Percentiles rank a stretch among this genome's conserved stretches.
Conservation (phyloP, 768 basidiomycete species). For the Leccinum boreale region DNA sequence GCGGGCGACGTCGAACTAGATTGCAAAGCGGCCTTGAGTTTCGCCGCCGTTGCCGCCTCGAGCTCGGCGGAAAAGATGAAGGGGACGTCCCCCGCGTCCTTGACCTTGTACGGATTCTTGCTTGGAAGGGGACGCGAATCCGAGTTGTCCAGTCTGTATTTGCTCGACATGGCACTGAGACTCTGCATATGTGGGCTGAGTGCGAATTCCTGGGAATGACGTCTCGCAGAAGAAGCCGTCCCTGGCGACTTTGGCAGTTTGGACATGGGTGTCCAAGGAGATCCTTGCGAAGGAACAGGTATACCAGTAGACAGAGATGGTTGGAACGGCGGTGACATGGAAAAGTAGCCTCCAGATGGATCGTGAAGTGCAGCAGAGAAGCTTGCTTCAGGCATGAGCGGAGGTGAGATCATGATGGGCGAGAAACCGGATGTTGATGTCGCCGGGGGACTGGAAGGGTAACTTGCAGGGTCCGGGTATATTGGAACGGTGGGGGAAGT, state of each 20-base stretch:
- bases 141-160: slow-evolving; percentile 20
- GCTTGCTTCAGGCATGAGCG: slow-evolving; percentile 11
- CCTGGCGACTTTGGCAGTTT: slow-evolving; percentile 9
- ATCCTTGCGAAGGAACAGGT: slow-evolving; percentile 12
- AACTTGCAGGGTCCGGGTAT: slow-evolving; percentile 22
- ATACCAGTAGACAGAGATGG: slow-evolving; percentile 7
- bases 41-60: slow-evolving; percentile 29
- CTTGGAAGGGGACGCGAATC: slow-evolving; percentile 7
- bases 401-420: slow-evolving; percentile 2
- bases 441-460: slow-evolving; percentile 10
- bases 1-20: slow-evolving; percentile 7
- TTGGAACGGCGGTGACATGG: slow-evolving; percentile 11
- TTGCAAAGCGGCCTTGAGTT: slow-evolving; percentile 25
- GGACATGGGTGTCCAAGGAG: slow-evolving; percentile 14
- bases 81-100: slow-evolving; percentile 30
- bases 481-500: slow-evolving; percentile 21
- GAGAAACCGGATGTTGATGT: slow-evolving; percentile 8
- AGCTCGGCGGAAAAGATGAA: slow-evolving; percentile 33
- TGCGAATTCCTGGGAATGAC: slow-evolving; percentile 22
- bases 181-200: slow-evolving; percentile 18
- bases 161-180: slow-evolving; percentile 23
- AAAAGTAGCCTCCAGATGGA: slow-evolving; percentile 15
- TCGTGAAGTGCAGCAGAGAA: slow-evolving; percentile 15
- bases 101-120: slow-evolving; percentile 21
- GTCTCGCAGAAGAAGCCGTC: slow-evolving; percentile 4